Evolutionary conservation across 2,329 filamentous ascomycete genomes (phyloP), one percentile per base, ranked within the genome.

Genomic region (Hypoxylon sp.): DNA sequence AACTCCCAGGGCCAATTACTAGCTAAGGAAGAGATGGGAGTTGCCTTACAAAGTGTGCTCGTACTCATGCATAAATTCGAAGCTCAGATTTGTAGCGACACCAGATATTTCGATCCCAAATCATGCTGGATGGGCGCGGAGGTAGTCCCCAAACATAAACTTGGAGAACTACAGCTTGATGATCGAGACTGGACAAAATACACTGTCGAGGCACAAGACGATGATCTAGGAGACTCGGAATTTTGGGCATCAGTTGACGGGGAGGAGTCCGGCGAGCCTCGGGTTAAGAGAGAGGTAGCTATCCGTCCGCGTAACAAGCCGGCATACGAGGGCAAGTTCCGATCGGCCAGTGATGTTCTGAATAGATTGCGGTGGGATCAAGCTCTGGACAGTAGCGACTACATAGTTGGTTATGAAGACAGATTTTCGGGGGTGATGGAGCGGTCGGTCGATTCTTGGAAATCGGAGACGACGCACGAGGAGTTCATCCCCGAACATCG

Each of bases 401-500:
- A 85, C 70, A 69, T 90, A 4, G 82, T 91, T 53, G 88, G 87
- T 1, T 91, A 90, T 71, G 85, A 88, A 72, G 88, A 91, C 75
- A 82, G 88, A 14, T 90, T 90, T 73, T 66, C 82, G 3, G 87
- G 87, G 1, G 80, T 83, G 2, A 82, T 81, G 70, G 88, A 90
- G 76, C 85, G 84, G 69, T 75, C 82, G 1, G 77, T 90, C 4
- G 84, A 84, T 57, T 79, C 81, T 31, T 91, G 88, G 88, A 89
- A 87, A 80, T 81, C 80, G 14, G 88, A 90, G 73, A 85, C 87
- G 77, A 90, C 88, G 33, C 85, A 90, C 70, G 87, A 90, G 66
- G 88, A 91, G 76, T 91, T 90, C 73, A 90, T 91, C 61, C 89
- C 89, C 5, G 87, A 90, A 77, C 88, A 90, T 73, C 82, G 88